Conservation (phyloP, 495 filamentous ascomycete species). For the Diplogelasinospora grovesii region DNA sequence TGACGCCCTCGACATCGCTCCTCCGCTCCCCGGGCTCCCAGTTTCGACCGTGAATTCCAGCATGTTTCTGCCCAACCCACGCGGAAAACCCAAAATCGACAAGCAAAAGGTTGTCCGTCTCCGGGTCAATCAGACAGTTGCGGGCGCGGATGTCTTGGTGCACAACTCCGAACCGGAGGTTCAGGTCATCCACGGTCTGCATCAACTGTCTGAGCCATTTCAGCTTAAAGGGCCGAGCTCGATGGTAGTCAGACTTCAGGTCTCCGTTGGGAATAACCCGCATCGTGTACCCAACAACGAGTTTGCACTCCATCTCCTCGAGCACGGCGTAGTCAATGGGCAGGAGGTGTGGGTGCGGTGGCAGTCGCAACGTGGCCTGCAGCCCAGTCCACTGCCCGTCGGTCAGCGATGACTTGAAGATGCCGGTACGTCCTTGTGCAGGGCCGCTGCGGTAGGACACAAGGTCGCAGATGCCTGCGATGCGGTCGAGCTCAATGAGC, state of each 20-base stretch:
- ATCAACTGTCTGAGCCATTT: slow-evolving; percentile 35
- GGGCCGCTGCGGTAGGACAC: background rate
- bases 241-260: too few species aligned
- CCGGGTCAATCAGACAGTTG: slow-evolving; percentile 9
- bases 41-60: too few species aligned
- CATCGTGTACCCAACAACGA: slow-evolving; percentile 34
- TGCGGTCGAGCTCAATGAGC: slow-evolving; percentile 3
- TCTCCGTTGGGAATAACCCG: slow-evolving; percentile 31
- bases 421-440: slow-evolving; percentile 1
- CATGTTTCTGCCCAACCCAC: slow-evolving; percentile 6
- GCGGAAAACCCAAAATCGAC: slow-evolving; percentile 21
- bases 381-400: background rate
- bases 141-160: slow-evolving; percentile 12
- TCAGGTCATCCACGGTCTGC: slow-evolving; percentile 33
- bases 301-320: slow-evolving; percentile 24
- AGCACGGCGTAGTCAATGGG: slow-evolving; percentile 33
- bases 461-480: background rate
- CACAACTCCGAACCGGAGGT: slow-evolving; percentile 32
- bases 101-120: slow-evolving; percentile 8
- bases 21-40: slow-evolving; percentile 9
- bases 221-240: slow-evolving; percentile 29
- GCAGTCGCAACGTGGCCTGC: slow-evolving; percentile 1
- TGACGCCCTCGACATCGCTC: slow-evolving; percentile 32
- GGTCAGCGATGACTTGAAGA: too few species aligned
- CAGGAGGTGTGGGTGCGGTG: slow-evolving; percentile 28